A percentile compares a stretch with the other conserved stretches of the same genome.
phyloP scores from a whole-genome alignment of 495 filamentous ascomycete genomes.

The Rhizodiscina lignyota region DNA sequence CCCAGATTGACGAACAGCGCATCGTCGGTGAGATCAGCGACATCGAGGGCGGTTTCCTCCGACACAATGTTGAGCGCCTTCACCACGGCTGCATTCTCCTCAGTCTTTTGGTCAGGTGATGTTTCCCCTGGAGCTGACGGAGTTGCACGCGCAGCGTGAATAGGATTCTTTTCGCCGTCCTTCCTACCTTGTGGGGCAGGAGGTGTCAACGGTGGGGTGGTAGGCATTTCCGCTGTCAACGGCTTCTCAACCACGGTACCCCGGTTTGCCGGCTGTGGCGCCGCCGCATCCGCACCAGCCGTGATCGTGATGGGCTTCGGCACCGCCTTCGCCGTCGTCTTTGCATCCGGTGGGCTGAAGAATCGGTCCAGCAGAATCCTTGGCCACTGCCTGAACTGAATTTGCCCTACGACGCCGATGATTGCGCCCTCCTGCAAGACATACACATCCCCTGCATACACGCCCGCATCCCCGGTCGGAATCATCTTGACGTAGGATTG shows the following conservation, averaged over 20 bases:
- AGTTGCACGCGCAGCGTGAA: no score
- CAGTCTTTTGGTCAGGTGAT: no score
- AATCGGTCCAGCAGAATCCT: constrained; percentile 20
- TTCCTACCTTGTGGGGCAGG: no score
- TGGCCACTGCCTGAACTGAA: constrained; percentile 21
- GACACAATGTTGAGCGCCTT: constrained; percentile 2
- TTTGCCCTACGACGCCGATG: constrained; percentile 18
- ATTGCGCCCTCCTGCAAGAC: constrained; percentile 26
- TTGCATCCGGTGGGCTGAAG: constrained; percentile 17
- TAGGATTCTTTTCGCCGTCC: no score
- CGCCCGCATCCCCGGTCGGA: constrained; percentile 10
- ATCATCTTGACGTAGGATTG: constrained; percentile 54
- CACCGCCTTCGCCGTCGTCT: no score
- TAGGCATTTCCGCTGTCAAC: no score
- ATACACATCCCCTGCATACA: constrained; percentile 26
- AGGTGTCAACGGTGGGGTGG: no score
- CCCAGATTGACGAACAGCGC: constrained; percentile 2
- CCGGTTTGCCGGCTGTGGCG: no score
- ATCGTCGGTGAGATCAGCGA: constrained; percentile 3
- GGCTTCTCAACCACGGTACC: no score
- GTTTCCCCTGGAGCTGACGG: constrained; percentile 2
- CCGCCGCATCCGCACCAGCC: no score
- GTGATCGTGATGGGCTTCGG: no score
- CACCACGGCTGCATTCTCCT: no score
- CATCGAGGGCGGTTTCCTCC: constrained; percentile 2